Base-by-base conservation (phyloP, 2,329 filamentous ascomycete genomes). In the Fusarium coffeatum region DNA sequence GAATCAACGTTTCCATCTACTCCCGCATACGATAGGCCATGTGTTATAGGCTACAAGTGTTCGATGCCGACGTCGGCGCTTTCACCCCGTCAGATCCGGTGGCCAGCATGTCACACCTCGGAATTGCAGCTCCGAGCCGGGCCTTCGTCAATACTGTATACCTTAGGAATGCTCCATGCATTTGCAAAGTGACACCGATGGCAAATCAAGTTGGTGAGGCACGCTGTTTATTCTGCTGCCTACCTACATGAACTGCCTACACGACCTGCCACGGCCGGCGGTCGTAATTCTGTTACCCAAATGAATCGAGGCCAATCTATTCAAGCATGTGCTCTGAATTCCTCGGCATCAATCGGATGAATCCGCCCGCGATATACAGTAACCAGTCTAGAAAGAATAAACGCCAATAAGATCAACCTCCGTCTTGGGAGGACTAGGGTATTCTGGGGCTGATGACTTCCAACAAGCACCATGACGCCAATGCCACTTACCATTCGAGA, bases 401-500 rank as follows among this genome's bases (percentile, higher is more conserved):
- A 54, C 42, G 23, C 53, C 45, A 30, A 46, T 40, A 28, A 41
- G 25, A 49, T 42, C 42, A 45, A 47, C 32, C 42, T 43, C 56
- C 34, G 13, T 30, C 20, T 30, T 37, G 15, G 32, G 50, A 42
- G 25, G 42, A 41, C 28, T 22, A 47, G 25, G 43, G 47, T 54
- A 46, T 46, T 46, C n/a, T 22, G 22, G 18, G 18, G 41, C 34
- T 37, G 32, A 40, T 18, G 20, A 45, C 41, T 58, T 51, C 42
- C 55, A 65, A 55, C 60, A 58, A 49, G 49, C 55, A 53, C 40
- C 64, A 55, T 50, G 42, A 59, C 51, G 45, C 64, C 65, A 54
- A 32, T 41, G 32, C 18, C 42, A n/a, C 49, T 37, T 42, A 53
- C 47, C 23, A 55, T 46, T 37, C 32, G 20, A 27, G 27, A 37